Conservation (phyloP, 441 rosid species). For the Gossypium lobatum region DNA sequence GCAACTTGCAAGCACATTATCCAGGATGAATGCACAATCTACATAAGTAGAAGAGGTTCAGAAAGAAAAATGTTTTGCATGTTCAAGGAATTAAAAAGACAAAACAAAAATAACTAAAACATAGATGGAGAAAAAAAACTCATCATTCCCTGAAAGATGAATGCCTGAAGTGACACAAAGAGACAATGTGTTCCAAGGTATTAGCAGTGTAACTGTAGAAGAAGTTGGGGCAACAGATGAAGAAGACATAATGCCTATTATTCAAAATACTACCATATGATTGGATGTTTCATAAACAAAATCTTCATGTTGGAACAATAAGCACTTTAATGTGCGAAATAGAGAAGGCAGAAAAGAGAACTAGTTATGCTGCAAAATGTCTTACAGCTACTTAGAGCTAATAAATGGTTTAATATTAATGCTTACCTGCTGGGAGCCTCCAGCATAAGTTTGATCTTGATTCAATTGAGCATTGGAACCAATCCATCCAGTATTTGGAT, state of each 20-base stretch:
- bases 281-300: neutral
- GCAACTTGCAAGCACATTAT: neutral
- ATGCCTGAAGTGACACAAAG: neutral
- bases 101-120: neutral
- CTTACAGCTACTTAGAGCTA: neutral
- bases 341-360: neutral
- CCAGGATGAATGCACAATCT: neutral
- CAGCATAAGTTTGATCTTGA: constrained; percentile 23
- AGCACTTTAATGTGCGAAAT: neutral
- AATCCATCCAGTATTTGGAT: constrained; percentile 51
- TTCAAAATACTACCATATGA: constrained; percentile 1
- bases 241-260: neutral
- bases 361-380: neutral
- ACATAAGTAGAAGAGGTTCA: neutral
- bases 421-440: constrained; percentile 30
- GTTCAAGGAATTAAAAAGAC: neutral
- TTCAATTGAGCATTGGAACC: constrained; percentile 26
- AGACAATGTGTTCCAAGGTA: neutral
- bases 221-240: neutral
- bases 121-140: neutral
- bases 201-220: neutral
- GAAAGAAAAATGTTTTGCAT: neutral
- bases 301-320: neutral
- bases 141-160: neutral
- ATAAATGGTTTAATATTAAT: neutral